Conservation (phyloP, 768 basidiomycete species). For the Suillus tomentosus region DNA sequence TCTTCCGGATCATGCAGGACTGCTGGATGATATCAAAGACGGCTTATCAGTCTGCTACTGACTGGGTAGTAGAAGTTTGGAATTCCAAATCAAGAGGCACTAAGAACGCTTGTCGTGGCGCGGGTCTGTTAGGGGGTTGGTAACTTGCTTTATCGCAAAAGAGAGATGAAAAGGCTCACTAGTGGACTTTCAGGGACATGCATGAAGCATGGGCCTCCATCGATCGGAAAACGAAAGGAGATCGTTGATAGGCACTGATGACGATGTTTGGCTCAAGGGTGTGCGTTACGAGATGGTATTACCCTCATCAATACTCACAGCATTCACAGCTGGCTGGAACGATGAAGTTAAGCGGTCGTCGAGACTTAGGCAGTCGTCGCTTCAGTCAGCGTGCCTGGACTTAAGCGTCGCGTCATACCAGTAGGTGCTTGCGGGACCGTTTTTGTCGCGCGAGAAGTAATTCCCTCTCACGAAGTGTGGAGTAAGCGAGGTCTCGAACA, state of each 20-base stretch:
- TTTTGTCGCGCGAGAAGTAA: too few species aligned
- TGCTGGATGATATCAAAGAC: neutral
- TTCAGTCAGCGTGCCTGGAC: too few species aligned
- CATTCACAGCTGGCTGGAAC: too few species aligned
- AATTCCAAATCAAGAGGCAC: neutral
- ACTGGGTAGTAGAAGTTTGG: neutral
- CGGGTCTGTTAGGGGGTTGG: neutral
- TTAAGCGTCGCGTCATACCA: too few species aligned
- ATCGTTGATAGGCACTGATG: neutral
- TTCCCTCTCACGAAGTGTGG: too few species aligned
- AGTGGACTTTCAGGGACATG: neutral
- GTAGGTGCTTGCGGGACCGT: too few species aligned
- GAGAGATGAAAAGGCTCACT: neutral
- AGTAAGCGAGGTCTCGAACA: too few species aligned
- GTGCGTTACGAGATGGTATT: neutral
- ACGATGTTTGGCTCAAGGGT: neutral
- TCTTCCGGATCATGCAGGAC: neutral
- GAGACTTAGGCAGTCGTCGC: too few species aligned
- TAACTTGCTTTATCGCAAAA: neutral
- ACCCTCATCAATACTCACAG: too few species aligned
- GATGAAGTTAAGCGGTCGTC: too few species aligned
- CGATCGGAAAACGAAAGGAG: neutral
- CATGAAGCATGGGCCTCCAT: neutral
- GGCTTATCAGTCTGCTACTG: neutral
- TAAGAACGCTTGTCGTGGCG: neutral